These are phyloP conservation scores for Apiospora marii DNA, from an alignment of 2,329 filamentous ascomycete genomes.

Conservation along the genomic window DNA sequence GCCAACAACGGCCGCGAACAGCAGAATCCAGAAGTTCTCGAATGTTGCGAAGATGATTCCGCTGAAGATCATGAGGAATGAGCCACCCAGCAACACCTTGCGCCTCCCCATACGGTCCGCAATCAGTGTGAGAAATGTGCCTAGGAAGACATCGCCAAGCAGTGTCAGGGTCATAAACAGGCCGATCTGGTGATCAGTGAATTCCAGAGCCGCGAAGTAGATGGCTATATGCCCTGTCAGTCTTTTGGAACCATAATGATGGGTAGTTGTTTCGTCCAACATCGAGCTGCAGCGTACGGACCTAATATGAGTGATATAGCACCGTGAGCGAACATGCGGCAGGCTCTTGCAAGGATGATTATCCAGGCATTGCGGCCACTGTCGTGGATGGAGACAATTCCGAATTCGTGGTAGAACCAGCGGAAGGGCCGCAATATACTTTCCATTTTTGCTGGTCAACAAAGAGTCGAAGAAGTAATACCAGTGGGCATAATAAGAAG, in stretches of 20 bases:
- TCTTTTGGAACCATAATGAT: background rate
- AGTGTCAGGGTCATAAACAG: slow-evolving; percentile 73
- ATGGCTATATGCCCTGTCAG: slow-evolving; percentile 46
- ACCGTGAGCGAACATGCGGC: slow-evolving; percentile 71
- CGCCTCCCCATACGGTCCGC: slow-evolving; percentile 65
- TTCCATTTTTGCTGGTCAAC: slow-evolving; percentile 32
- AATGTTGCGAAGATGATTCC: slow-evolving; percentile 62
- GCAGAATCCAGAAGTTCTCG: slow-evolving; percentile 64
- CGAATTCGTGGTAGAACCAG: slow-evolving; percentile 55
- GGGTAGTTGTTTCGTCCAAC: background rate
- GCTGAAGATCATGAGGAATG: slow-evolving; percentile 61
- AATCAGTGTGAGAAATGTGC: slow-evolving; percentile 64
- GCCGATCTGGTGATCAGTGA: slow-evolving; percentile 66
- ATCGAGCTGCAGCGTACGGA: slow-evolving; percentile 26
- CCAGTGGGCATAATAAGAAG: background rate
- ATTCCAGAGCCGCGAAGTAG: slow-evolving; percentile 63
- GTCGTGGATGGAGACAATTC: slow-evolving; percentile 53
- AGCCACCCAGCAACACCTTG: slow-evolving; percentile 61
- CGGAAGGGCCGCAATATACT: slow-evolving; percentile 32
- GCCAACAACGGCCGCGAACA: slow-evolving; percentile 64
- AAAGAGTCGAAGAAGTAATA: background rate
- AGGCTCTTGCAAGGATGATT: slow-evolving; percentile 59
- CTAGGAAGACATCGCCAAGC: slow-evolving; percentile 65
- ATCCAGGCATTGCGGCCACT: slow-evolving; percentile 60
- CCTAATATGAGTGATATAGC: slow-evolving; percentile 66